These are phyloP conservation scores for Acacia pycnantha DNA, from an alignment of 331 rosid genomes.

Conservation along the genomic window DNA sequence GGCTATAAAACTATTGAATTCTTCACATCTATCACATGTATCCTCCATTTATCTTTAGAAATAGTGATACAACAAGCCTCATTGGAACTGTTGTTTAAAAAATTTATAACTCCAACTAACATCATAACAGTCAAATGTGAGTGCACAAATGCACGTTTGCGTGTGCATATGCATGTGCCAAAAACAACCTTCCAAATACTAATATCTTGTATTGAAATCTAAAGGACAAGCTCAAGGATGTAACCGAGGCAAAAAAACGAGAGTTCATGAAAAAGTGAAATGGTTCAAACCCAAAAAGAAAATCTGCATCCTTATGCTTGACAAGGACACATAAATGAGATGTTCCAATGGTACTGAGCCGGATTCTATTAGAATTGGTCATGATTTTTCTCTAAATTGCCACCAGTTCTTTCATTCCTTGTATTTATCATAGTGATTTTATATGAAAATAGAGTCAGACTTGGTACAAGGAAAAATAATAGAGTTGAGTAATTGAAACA, in stretches of 20 bases:
- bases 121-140: background rate
- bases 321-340: background rate
- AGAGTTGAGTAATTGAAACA: background rate
- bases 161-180: background rate
- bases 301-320: slow-evolving; percentile 10
- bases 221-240: background rate
- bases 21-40: background rate
- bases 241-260: background rate
- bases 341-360: slow-evolving; percentile 1
- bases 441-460: background rate
- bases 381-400: background rate
- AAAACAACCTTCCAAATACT: background rate
- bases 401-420: background rate
- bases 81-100: background rate
- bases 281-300: slow-evolving; percentile 15
- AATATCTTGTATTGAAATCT: background rate
- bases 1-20: background rate
- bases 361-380: slow-evolving; percentile 1
- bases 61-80: background rate
- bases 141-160: no score
- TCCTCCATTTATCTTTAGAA: background rate
- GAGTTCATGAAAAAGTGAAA: background rate
- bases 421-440: background rate
- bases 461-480: slow-evolving; percentile 8
- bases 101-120: background rate